Base-by-base conservation (phyloP, 371 early-diverging fungal species). In the Apophysomyces ossiformis region DNA sequence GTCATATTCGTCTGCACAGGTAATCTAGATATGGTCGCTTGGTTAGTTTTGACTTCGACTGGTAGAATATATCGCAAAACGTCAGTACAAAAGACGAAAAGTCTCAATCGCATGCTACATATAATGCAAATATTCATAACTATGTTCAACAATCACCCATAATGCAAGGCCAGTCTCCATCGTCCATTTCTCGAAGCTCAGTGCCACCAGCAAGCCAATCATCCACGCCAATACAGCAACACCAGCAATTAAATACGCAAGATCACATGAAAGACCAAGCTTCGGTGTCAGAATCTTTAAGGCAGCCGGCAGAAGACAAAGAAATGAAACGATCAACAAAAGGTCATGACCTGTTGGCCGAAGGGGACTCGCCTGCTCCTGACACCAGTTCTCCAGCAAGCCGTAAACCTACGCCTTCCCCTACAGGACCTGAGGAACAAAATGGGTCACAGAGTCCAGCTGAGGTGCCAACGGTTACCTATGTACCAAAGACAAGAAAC, bases 401-500 rank as follows among this genome's bases (percentile, higher is more conserved):
- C 56, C 64, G 35, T 18, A 35, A 35, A 18, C 18, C 63, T 2
- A 57, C 39, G 32, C 63, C 68, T 26, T 63, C 63, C 4, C 63
- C 68, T 8, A 58, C 41, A 9, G 39, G 44, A 7, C 54, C 57
- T 35, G 59, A 46, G 12, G 63, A 68, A 50, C n/a, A 36, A 26
- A 32, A 50, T 12, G 43, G 37, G 32, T 68, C 68, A 13, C 68
- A 63, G 21, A 57, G 44, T 35, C 58, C 68, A 21, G 54, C 66
- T 15, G 63, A 57, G 44, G 41, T 54, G 44, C 61, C 61, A 18
- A 60, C 66, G 37, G 66, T 73, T 7, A 73, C 78, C 3, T 84
- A 84, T 72, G 70, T 81, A 43, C 81, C 84, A 26, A 81, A 81
- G 50, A 81, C 79, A 32, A 74, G 84, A 21, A 81, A 74, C 46